phyloP scores from a whole-genome alignment of 768 basidiomycete species.

The Tulasnella sp. region DNA sequence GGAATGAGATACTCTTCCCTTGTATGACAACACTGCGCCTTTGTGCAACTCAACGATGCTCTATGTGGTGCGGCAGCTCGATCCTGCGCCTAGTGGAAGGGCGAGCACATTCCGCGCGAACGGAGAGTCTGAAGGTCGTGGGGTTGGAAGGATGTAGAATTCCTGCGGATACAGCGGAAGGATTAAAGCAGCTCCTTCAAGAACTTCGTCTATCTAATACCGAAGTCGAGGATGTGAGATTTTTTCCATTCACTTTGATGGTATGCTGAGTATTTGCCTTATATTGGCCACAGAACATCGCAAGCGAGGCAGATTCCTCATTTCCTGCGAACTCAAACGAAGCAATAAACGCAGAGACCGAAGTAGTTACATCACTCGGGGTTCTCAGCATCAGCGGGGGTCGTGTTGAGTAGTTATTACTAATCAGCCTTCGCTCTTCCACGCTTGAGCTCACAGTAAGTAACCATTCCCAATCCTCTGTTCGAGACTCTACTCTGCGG shows the following conservation, averaged over 20 bases:
- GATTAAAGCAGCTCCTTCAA: neutral
- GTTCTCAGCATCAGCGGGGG: too few species aligned
- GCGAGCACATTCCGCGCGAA: neutral
- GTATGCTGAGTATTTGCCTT: too few species aligned
- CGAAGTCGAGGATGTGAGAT: neutral
- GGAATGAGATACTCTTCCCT: neutral
- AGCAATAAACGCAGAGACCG: too few species aligned
- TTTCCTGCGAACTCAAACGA: too few species aligned
- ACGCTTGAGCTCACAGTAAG: too few species aligned
- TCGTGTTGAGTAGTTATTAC: too few species aligned
- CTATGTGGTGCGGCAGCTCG: neutral
- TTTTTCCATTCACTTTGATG: neutral
- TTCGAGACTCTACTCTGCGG: too few species aligned
- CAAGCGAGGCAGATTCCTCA: too few species aligned
- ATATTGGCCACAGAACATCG: too few species aligned
- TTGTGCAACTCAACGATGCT: neutral
- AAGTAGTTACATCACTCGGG: too few species aligned
- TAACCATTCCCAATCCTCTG: too few species aligned
- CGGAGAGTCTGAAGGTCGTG: neutral
- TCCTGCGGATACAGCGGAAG: neutral
- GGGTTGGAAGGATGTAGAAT: neutral
- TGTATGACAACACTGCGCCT: neutral
- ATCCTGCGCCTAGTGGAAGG: neutral
- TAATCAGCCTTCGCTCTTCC: too few species aligned
- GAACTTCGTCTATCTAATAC: neutral